Conservation (phyloP, 345 rosid species). For the Salix brachista region DNA sequence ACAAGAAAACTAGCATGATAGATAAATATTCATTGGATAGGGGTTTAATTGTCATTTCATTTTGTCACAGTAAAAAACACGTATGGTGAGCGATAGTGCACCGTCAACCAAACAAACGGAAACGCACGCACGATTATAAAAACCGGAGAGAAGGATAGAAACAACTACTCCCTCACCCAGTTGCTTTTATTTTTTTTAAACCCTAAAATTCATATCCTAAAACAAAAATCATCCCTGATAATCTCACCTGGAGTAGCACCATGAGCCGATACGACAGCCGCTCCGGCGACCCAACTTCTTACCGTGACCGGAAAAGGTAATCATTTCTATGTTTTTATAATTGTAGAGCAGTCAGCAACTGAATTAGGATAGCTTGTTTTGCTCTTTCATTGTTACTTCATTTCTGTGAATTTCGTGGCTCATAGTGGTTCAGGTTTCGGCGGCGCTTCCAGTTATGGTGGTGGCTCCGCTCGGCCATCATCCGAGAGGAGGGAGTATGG, state of each 20-base stretch:
- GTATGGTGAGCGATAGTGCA: no score
- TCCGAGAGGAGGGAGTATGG: slow-evolving; percentile 56
- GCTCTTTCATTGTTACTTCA: slow-evolving; percentile 16
- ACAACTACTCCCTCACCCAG: no score
- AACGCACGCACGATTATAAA: no score
- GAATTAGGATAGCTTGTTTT: background rate
- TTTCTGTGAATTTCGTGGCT: slow-evolving; percentile 17
- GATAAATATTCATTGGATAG: no score
- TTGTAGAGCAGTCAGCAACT: background rate
- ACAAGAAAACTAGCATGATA: no score
- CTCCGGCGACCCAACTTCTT: slow-evolving; percentile 78
- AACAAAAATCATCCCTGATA: background rate
- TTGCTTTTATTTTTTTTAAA: background rate
- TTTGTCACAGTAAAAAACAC: no score
- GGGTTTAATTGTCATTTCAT: no score
- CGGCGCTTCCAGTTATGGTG: slow-evolving; percentile 59
- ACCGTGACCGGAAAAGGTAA: slow-evolving; percentile 92
- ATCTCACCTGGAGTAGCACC: background rate
- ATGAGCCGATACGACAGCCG: slow-evolving; percentile 99
- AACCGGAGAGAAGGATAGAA: no score
- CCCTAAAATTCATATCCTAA: background rate
- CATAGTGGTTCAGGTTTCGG: slow-evolving; percentile 93
- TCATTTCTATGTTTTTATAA: background rate
- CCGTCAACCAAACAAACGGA: no score
- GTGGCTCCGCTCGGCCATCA: slow-evolving; percentile 45